Conservation (phyloP, 2,329 filamentous ascomycete species). For the Penicillium sp. region DNA sequence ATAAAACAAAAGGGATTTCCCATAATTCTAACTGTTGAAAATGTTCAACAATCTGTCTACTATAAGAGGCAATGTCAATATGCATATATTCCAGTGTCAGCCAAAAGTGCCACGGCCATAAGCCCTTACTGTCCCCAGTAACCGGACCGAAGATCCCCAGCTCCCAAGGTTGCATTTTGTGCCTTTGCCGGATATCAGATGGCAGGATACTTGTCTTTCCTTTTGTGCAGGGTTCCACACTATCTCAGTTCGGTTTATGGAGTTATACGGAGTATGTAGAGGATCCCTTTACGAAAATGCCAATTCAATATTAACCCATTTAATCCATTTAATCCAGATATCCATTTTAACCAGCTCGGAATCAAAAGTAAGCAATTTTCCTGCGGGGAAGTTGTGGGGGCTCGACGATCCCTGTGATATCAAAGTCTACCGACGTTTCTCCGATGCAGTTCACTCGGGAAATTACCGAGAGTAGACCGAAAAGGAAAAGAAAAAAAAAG, state of each 20-base stretch:
- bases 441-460: conserved; percentile 9
- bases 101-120: background rate
- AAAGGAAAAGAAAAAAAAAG: background rate
- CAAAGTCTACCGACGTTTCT: conserved; percentile 12
- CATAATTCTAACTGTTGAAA: no score
- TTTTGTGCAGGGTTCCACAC: background rate
- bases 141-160: conserved; percentile 16
- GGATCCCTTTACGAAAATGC: background rate
- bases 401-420: conserved; percentile 1
- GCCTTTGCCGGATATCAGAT: conserved; percentile 22
- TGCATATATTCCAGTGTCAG: no score
- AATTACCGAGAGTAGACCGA: background rate
- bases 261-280: background rate
- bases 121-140: conserved; percentile 5
- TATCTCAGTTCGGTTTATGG: background rate
- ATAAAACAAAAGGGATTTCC: background rate
- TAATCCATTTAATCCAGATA: no score
- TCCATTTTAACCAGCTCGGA: background rate
- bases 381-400: conserved; percentile 14
- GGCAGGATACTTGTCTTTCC: background rate
- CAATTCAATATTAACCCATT: no score
- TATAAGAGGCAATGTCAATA: background rate
- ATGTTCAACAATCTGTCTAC: background rate
- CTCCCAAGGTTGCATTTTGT: conserved; percentile 11
- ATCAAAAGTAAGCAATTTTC: background rate